A percentile compares a stretch with the other conserved stretches of the same genome.
These are phyloP conservation scores for Mycosphaerella sp. DNA, from an alignment of 2,329 filamentous ascomycete genomes.

Conservation along the genomic window DNA sequence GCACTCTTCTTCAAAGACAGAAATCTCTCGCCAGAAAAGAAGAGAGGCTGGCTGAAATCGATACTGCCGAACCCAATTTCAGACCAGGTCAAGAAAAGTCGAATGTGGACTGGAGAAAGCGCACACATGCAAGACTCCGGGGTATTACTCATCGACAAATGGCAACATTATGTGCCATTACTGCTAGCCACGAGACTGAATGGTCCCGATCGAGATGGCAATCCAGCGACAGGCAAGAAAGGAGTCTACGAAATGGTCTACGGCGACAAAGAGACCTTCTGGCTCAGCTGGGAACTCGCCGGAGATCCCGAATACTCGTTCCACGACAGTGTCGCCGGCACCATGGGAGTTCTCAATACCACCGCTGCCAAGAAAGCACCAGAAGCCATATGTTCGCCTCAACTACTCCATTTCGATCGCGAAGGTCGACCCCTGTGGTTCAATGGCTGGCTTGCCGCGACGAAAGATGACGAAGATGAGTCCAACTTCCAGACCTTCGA, in stretches of 20 bases:
- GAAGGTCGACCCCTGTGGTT: slow-evolving; percentile 42
- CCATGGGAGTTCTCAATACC: slow-evolving; percentile 32
- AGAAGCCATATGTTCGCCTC: slow-evolving; percentile 41
- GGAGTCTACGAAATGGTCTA: slow-evolving; percentile 47
- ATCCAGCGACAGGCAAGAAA: slow-evolving; percentile 34
- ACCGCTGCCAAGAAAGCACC: neutral
- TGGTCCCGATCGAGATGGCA: slow-evolving; percentile 42
- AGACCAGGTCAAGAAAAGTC: slow-evolving; percentile 35
- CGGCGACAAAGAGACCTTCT: slow-evolving; percentile 48
- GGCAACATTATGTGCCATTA: slow-evolving; percentile 42
- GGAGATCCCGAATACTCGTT: slow-evolving; percentile 42
- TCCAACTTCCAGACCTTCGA: slow-evolving; percentile 36
- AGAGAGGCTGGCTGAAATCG: slow-evolving; percentile 38
- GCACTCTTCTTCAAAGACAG: slow-evolving; percentile 46
- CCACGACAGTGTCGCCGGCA: slow-evolving; percentile 38
- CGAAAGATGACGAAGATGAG: slow-evolving; percentile 36
- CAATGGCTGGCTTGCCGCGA: slow-evolving; percentile 43
- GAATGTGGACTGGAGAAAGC: slow-evolving; percentile 37
- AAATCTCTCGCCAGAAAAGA: slow-evolving; percentile 38
- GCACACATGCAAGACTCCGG: slow-evolving; percentile 43
- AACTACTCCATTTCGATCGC: slow-evolving; percentile 42
- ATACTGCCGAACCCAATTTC: slow-evolving; percentile 43
- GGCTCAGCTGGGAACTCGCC: slow-evolving; percentile 45
- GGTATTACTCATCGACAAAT: slow-evolving; percentile 45
- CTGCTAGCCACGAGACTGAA: slow-evolving; percentile 39